Evolutionary conservation across 2,329 filamentous ascomycete genomes (phyloP), one percentile per base, ranked within the genome.

Genomic region (Coccinonectria pachysandricola): DNA sequence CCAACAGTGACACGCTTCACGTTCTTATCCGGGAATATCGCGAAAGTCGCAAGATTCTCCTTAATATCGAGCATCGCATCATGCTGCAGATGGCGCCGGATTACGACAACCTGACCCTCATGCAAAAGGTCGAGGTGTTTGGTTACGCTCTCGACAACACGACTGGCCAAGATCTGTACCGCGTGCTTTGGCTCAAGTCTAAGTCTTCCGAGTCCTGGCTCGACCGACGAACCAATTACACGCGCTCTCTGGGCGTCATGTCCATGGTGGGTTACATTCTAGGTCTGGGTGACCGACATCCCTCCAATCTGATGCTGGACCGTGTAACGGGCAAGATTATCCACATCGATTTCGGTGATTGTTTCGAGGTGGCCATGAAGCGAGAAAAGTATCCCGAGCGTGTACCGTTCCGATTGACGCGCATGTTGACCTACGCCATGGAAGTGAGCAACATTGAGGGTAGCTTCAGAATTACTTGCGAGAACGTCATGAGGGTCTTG

Each of bases 211-310:
- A 99, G 56, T 81, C 88, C 2, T 99, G 91, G 91, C 75, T 99
- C 17, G 91, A 96, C 56, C 74, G 91, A 21, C 80, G 91, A 27
- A 98, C 92, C n/a, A 98, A 94, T 52, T 99, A 98, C 60, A 98
- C 91, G 11, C 80, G 91, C 31, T 96, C 88, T 2, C 68, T 98
- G 2, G 91, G 85, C 43, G 91, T 98, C 46, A 99, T 98, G 91
- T 95, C 86, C n/a, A 98, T 99, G 86, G 91, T 96, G n/a, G 91
- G 91, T 37, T 99, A 99, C 56, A 96, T 99, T 39, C 75, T 99
- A 12, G 92, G 91, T 34, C 67, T 99, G 9, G 91, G 91, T 28
- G 91, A 99, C 60, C 79, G 92, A 24, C 91, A 99, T 59, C 92
- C 92, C 19, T 95, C 86, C 34, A 99, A 99, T 55, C 62, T 99